Base-by-base conservation (phyloP, 441 rosid species). In the Gossypium davidsonii region DNA sequence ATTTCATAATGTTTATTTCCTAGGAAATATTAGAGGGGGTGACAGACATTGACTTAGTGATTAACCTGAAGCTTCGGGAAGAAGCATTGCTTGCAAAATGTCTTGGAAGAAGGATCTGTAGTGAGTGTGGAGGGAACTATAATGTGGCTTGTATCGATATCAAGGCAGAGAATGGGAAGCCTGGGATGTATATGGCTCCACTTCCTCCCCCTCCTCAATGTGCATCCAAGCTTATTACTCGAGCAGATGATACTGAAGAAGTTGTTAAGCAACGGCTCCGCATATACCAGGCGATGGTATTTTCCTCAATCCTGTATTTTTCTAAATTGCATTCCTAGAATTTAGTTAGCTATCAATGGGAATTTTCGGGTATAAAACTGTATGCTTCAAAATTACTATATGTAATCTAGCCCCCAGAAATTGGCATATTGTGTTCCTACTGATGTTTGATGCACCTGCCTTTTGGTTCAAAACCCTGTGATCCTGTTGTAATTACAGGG, bases 1-100 rank as follows among this genome's bases (percentile, higher is more conserved):
- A 63, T 42, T 26, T 20, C 3, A 3, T 63, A 53, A 39, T 77
- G 62, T 5, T 64, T 63, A 51, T 68, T 39, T 65, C 76, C 34
- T 86, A 92, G 98, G 96, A 95, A 84, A 93, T 93, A 78, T 78
- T 95, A 52, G 97, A 91, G 76, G 95, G 93, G 46, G 98, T 95
- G 20, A 91, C 90, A 15, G 85, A 89, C 65, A 80, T 91, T 12
- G 95, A 93, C 78, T 78, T 93, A 77, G 99, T 91, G 76, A 73
- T 92, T 55, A 95, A 95, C 85, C 77, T 95, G 67, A 88, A 88
- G 93, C 98, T 91, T 57, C 77, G 81, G 58, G 91, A 93, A 85
- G 98, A 91, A 78, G 99, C 92, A 0, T 79, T 95, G 63, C 85
- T 95, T 21, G 98, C 95, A 4, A 95, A 95, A 83, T 95, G 98